Percentiles rank a stretch among this genome's conserved stretches.
Evolutionary conservation across 2,329 filamentous ascomycete genomes (phyloP).

Genomic region (Pseudonectria foliicola): DNA sequence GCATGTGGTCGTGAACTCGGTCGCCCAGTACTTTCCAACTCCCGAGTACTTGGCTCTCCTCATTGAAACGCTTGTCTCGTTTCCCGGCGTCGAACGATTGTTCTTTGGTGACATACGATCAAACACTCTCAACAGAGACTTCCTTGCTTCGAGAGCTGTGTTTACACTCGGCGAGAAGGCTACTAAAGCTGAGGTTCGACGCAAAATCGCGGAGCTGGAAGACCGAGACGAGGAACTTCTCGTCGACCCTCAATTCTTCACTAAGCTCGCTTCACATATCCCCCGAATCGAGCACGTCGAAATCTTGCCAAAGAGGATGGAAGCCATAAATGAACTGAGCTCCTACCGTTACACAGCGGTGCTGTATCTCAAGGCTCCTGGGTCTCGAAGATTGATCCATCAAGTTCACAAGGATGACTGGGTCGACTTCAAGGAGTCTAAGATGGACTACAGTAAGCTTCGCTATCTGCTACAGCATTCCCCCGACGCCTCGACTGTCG

Average conservation of each 20-base stretch:
- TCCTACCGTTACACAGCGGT: slow-evolving; percentile 15
- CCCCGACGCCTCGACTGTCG: not conserved
- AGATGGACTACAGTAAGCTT: slow-evolving; percentile 3
- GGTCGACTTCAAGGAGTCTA: slow-evolving; percentile 6
- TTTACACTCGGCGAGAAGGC: not conserved
- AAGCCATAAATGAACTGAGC: slow-evolving; percentile 17
- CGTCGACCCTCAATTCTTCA: slow-evolving; percentile 19
- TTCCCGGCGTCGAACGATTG: slow-evolving; percentile 4
- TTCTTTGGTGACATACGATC: slow-evolving; percentile 17
- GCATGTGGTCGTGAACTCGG: slow-evolving; percentile 9
- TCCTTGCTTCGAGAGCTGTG: slow-evolving; percentile 3
- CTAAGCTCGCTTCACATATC: slow-evolving; percentile 3
- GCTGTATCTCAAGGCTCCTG: slow-evolving; percentile 7
- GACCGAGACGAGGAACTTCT: slow-evolving; percentile 13
- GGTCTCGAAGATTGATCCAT: not conserved
- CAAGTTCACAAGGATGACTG: slow-evolving; percentile 1
- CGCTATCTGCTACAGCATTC: slow-evolving; percentile 2
- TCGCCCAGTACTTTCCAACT: slow-evolving; percentile 12
- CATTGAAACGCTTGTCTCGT: slow-evolving; percentile 1
- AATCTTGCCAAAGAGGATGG: slow-evolving; percentile 17
- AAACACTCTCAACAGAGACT: slow-evolving; percentile 8
- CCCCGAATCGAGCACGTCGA: slow-evolving; percentile 14
- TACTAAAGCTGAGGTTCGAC: slow-evolving; percentile 5
- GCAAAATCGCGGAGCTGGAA: slow-evolving; percentile 8
- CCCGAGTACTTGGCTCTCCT: slow-evolving; percentile 5